phyloP scores from a whole-genome alignment of 2,329 filamentous ascomycete genomes.

The Aschersonia sp. region DNA sequence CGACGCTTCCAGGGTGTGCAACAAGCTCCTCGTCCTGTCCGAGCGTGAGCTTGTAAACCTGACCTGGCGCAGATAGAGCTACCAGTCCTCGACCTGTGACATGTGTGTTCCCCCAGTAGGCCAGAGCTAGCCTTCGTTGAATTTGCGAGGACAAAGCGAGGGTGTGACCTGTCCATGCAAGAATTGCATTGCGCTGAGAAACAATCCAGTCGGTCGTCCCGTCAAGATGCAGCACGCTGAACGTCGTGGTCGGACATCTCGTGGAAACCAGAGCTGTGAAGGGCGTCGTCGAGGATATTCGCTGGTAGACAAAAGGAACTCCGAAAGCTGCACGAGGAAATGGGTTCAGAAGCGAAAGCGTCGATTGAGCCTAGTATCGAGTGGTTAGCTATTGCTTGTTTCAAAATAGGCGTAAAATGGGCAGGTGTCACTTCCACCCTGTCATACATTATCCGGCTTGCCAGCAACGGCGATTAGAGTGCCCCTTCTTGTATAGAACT shows the following conservation, averaged over 20 bases:
- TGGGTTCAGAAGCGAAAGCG: conserved; percentile 73
- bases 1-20: conserved; percentile 78
- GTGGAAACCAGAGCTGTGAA: conserved; percentile 81
- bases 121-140: conserved; percentile 58
- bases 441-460: conserved; percentile 71
- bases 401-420: no score
- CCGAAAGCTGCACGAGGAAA: conserved; percentile 66
- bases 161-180: conserved; percentile 95
- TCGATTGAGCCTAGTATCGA: conserved; percentile 61
- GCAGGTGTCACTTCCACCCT: not conserved
- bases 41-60: conserved; percentile 75
- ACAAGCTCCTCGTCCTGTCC: conserved; percentile 78
- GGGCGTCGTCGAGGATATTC: conserved; percentile 74
- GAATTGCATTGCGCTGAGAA: conserved; percentile 67
- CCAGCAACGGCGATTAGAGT: conserved; percentile 83
- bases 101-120: conserved; percentile 84
- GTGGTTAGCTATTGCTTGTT: not conserved
- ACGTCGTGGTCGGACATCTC: conserved; percentile 72
- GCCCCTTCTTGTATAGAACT: conserved; percentile 81
- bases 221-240: conserved; percentile 78
- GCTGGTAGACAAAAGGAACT: conserved; percentile 90
- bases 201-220: conserved; percentile 94
- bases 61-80: conserved; percentile 71
- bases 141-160: conserved; percentile 61
- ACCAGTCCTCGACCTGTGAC: conserved; percentile 79